Base-by-base conservation (phyloP, 768 basidiomycete species). In the Antrodiella citrinella region DNA sequence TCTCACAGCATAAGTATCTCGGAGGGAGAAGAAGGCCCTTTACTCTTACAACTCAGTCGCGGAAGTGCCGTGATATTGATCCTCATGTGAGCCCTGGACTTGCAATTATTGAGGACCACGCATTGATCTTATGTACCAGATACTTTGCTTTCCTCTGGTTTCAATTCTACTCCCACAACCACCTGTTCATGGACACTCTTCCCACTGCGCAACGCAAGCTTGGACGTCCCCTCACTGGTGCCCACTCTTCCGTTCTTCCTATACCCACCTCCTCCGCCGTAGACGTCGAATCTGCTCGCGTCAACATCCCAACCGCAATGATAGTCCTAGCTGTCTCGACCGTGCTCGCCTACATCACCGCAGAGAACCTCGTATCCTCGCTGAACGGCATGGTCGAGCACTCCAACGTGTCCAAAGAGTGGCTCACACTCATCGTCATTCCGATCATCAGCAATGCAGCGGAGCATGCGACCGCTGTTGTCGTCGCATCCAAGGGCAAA, bases 121-220 rank as follows among this genome's bases (percentile, higher is more conserved):
- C 30, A 35, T 15, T 35, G 30, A 35, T 35, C 30, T 7, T 15
- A 7, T 35, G 30, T 15, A 7, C 39, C 53, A 65, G 64, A n/a
- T 65, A 66, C 51, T 25, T 65, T 45, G 64, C 63, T 44, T 65
- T 59, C 65, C 67, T 77, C 44, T 61, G 73, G 54, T 78, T 78
- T 65, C 76, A 78, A 57, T 75, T 78, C 64, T 75, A 74, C 62
- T 74, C 76, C 4, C 76, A 77, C 57, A 70, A 69, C 49, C 67
- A 72, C 50, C 59, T 73, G 18, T 74, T 73, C 66, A 44, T 45
- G 30, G 57, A 50, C 26, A 45, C 44, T 19, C 46, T 49, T n/a
- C 25, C 44, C 13, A 9, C 41, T 12, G 13, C 12, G 20, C 30
- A 35, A 15, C 30, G 30, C 15, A 35, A 35, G 15, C 30, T 7